These are phyloP conservation scores for Endothia cerciana DNA, from an alignment of 2,329 filamentous ascomycete genomes.

Conservation along the genomic window DNA sequence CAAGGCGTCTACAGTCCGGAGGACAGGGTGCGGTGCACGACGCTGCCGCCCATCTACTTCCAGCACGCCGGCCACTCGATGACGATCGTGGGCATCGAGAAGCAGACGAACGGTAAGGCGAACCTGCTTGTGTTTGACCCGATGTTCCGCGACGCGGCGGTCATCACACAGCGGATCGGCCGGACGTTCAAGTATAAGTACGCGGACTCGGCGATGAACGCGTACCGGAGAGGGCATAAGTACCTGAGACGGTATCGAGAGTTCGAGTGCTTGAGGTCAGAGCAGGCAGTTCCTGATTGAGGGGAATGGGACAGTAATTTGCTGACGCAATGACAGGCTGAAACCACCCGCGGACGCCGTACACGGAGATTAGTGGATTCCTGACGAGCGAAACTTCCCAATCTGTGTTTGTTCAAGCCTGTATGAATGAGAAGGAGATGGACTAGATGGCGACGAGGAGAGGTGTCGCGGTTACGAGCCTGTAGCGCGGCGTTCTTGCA, in stretches of 20 bases:
- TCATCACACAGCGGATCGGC: conserved; percentile 63
- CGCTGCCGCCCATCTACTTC: conserved; percentile 83
- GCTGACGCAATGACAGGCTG: conserved; percentile 6
- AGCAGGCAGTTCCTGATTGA: background rate
- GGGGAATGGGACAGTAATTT: background rate
- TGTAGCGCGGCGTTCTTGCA: background rate
- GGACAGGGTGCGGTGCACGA: conserved; percentile 71
- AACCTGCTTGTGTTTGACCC: conserved; percentile 89
- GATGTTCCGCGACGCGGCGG: conserved; percentile 71
- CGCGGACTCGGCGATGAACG: conserved; percentile 63
- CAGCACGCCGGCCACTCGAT: conserved; percentile 89
- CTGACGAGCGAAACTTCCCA: background rate
- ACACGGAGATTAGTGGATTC: background rate
- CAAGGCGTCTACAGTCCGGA: conserved; percentile 52
- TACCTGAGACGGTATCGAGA: conserved; percentile 73
- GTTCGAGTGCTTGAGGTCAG: conserved; percentile 77
- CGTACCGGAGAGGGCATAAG: conserved; percentile 71
- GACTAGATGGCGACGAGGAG: background rate
- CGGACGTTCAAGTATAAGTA: conserved; percentile 48
- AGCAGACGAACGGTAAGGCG: conserved; percentile 61
- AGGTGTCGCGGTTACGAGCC: background rate
- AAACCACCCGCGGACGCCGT: conserved; percentile 12
- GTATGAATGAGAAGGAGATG: background rate
- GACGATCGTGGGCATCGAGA: conserved; percentile 86
- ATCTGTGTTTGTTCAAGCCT: background rate